A percentile compares a stretch with the other conserved stretches of the same genome.
Evolutionary conservation across 1,139 yeast species (phyloP).

Genomic region (Taiozyma sp.): DNA sequence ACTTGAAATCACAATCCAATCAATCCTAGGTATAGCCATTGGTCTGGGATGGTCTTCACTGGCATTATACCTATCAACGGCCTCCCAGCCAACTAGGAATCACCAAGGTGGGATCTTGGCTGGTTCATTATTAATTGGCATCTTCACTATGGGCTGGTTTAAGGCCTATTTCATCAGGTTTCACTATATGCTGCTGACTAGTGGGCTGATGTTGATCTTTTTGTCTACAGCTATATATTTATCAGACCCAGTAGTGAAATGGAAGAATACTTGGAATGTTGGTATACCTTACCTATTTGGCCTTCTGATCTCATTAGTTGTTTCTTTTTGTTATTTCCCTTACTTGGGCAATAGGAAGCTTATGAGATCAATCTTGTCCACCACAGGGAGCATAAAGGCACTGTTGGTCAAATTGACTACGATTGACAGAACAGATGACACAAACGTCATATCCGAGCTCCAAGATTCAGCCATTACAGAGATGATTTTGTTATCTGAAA

Average conservation of each 20-base stretch:
- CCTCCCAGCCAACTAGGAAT: constrained; percentile 34
- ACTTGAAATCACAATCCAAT: constrained; percentile 37
- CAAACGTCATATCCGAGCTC: constrained; percentile 14
- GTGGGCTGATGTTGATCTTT: constrained; percentile 35
- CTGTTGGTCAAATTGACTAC: constrained; percentile 21
- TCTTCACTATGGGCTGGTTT: constrained; percentile 36
- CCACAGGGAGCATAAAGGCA: constrained; percentile 22
- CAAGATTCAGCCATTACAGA: constrained; percentile 29
- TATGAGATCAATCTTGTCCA: constrained; percentile 19
- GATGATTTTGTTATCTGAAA: constrained; percentile 33
- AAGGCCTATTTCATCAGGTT: constrained; percentile 36
- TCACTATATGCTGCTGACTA: constrained; percentile 33
- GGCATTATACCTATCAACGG: constrained; percentile 37
- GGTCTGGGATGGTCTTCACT: constrained; percentile 43
- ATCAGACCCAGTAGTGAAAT: constrained; percentile 23
- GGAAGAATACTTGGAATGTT: constrained; percentile 38
- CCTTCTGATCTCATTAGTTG: constrained; percentile 31
- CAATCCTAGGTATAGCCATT: constrained; percentile 42
- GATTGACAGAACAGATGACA: constrained; percentile 16
- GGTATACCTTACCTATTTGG: constrained; percentile 43
- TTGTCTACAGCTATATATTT: constrained; percentile 25
- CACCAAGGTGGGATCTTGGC: constrained; percentile 46
- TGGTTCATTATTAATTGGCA: constrained; percentile 34
- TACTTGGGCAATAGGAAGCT: constrained; percentile 33
- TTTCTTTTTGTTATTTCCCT: constrained; percentile 34